Conservation (phyloP, 768 basidiomycete species). For the Calocybe indica region DNA sequence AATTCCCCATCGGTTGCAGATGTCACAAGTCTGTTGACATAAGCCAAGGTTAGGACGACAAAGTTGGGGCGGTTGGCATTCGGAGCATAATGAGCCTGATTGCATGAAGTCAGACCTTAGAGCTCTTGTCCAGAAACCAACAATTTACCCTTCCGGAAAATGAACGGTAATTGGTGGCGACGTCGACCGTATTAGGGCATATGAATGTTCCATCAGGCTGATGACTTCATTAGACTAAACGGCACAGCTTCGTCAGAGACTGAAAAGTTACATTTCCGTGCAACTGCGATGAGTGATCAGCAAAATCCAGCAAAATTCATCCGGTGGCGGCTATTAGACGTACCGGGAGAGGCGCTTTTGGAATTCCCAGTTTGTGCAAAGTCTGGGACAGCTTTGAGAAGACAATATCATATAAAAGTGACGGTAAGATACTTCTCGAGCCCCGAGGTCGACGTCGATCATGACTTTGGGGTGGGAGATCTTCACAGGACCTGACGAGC, state of each 20-base stretch:
- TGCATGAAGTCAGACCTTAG: too few species aligned
- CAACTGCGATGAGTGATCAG: background rate
- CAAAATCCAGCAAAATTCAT: too few species aligned
- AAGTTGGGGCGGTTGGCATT: slow-evolving; percentile 1
- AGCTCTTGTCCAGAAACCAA: background rate
- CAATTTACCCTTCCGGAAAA: background rate
- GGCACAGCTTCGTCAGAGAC: background rate
- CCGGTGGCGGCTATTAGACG: background rate
- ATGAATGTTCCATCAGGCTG: background rate
- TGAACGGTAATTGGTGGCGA: background rate
- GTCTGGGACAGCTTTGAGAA: background rate
- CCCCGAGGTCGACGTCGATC: too few species aligned
- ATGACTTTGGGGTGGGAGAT: too few species aligned
- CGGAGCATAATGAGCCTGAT: background rate
- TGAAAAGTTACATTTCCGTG: background rate
- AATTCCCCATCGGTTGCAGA: slow-evolving; percentile 11
- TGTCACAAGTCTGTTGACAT: too few species aligned
- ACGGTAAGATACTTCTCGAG: too few species aligned
- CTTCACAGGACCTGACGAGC: too few species aligned
- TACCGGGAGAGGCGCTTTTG: background rate
- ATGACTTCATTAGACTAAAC: background rate
- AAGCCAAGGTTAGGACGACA: background rate
- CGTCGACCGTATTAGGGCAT: background rate
- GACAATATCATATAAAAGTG: background rate
- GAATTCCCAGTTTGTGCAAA: background rate